Percentiles rank a stretch among this genome's conserved stretches.
Conservation (phyloP, 805 yeast genomes). For the Metschnikowia similis region DNA sequence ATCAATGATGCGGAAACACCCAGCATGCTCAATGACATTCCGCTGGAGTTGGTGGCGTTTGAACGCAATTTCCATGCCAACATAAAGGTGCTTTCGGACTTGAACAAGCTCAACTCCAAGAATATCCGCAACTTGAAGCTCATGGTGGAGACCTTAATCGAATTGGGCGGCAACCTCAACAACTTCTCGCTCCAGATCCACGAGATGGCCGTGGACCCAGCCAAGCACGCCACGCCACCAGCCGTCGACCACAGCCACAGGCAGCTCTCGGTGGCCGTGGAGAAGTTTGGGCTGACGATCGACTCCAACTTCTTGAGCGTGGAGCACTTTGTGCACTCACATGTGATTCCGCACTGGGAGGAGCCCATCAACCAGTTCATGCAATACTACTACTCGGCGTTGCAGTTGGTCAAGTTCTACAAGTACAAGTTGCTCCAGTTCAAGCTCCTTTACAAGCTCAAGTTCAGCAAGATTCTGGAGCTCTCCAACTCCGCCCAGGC, state of each 20-base stretch:
- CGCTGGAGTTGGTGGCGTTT: conserved; percentile 27
- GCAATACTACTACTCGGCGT: conserved; percentile 40
- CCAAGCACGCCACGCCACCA: not conserved
- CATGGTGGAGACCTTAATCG: conserved; percentile 39
- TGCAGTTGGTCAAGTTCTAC: conserved; percentile 45
- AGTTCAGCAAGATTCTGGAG: conserved; percentile 36
- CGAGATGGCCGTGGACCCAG: conserved; percentile 18
- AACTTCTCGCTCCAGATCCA: conserved; percentile 48
- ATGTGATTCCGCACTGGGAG: conserved; percentile 40
- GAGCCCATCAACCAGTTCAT: conserved; percentile 49
- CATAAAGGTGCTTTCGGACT: conserved; percentile 28
- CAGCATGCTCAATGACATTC: conserved; percentile 17
- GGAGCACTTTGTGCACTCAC: conserved; percentile 40
- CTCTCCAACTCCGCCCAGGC: conserved; percentile 24
- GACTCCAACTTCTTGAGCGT: conserved; percentile 48
- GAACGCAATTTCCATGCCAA: conserved; percentile 33
- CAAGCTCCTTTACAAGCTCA: conserved; percentile 36
- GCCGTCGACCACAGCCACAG: conserved; percentile 9
- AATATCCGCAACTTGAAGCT: conserved; percentile 37
- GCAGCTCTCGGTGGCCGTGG: conserved; percentile 34
- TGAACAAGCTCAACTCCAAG: conserved; percentile 37
- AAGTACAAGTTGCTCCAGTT: conserved; percentile 51
- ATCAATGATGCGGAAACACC: conserved; percentile 15
- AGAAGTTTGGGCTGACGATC: conserved; percentile 49
- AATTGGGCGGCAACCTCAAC: conserved; percentile 55